These are phyloP conservation scores for Dionaea muscipula DNA, from an alignment of 179 eudicot genomes.

Conservation along the genomic window DNA sequence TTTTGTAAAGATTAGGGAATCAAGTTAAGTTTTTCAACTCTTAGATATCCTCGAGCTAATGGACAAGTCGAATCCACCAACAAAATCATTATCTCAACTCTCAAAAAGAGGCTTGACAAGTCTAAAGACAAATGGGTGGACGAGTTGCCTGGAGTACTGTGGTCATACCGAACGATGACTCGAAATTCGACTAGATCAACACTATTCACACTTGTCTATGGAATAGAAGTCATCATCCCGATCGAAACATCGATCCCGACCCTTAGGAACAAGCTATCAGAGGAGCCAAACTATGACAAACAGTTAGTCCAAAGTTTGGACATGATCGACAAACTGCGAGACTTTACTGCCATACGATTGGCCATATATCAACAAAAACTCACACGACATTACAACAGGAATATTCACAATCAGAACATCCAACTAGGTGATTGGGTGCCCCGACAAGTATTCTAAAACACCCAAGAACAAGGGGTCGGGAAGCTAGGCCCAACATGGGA, in stretches of 20 bases:
- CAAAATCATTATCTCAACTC: too few relatives aligned
- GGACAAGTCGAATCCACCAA: not conserved
- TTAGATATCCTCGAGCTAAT: not conserved
- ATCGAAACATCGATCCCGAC: not conserved
- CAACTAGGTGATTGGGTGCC: not conserved
- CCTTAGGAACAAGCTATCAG: not conserved
- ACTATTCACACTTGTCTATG: not conserved
- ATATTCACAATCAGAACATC: not conserved
- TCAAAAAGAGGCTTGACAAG: not conserved
- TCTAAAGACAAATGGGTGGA: not conserved
- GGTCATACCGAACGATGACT: not conserved
- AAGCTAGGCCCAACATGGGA: too few relatives aligned
- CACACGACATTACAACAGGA: not conserved
- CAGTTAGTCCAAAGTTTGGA: not conserved
- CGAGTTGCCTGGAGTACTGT: too few relatives aligned
- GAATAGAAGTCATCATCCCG: not conserved
- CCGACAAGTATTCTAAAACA: not conserved
- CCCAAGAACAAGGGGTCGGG: not conserved
- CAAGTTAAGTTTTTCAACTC: not conserved
- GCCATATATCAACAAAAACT: too few relatives aligned
- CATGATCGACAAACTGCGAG: not conserved
- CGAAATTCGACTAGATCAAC: not conserved
- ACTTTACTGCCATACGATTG: not conserved
- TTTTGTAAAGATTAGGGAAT: not conserved
- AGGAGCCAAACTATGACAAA: not conserved